Percentiles rank a stretch among this genome's conserved stretches.
Evolutionary conservation across 805 yeast genomes (phyloP).

Genomic region (Yamadazyma phyllophila): DNA sequence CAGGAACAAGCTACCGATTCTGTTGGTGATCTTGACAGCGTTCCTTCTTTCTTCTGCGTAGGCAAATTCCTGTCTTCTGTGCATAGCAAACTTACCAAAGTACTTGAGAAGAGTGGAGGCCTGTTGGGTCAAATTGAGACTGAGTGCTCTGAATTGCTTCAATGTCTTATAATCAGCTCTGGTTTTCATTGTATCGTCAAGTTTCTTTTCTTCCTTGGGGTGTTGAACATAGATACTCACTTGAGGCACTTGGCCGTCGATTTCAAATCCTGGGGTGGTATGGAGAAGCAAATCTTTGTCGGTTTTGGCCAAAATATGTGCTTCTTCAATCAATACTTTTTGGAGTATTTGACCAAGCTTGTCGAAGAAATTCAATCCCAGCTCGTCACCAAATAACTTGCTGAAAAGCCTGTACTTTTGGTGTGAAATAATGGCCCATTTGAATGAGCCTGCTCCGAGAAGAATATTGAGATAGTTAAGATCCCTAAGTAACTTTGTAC

Average conservation of each 20-base stretch:
- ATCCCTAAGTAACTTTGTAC: constrained; percentile 32
- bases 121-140: constrained; percentile 47
- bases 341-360: constrained; percentile 47
- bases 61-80: constrained; percentile 46
- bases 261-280: constrained; percentile 34
- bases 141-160: constrained; percentile 51
- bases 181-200: constrained; percentile 49
- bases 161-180: constrained; percentile 51
- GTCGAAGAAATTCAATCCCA: constrained; percentile 40
- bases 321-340: constrained; percentile 58
- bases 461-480: constrained; percentile 43
- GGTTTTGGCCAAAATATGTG: constrained; percentile 44
- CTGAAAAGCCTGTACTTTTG: constrained; percentile 43
- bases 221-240: constrained; percentile 44
- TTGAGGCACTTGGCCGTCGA: constrained; percentile 28
- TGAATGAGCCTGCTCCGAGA: constrained; percentile 51
- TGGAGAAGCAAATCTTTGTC: constrained; percentile 48
- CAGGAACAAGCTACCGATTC: constrained; percentile 25
- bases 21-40: constrained; percentile 42
- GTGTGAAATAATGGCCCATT: constrained; percentile 50
- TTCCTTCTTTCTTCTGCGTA: constrained; percentile 33
- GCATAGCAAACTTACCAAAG: constrained; percentile 44
- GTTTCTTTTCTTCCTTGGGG: constrained; percentile 26
- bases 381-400: constrained; percentile 37
- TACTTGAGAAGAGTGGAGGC: constrained; percentile 42